Percentiles rank a stretch among this genome's conserved stretches.
Conservation (phyloP, 345 rosid species). For the Odontarrhena argentea region DNA sequence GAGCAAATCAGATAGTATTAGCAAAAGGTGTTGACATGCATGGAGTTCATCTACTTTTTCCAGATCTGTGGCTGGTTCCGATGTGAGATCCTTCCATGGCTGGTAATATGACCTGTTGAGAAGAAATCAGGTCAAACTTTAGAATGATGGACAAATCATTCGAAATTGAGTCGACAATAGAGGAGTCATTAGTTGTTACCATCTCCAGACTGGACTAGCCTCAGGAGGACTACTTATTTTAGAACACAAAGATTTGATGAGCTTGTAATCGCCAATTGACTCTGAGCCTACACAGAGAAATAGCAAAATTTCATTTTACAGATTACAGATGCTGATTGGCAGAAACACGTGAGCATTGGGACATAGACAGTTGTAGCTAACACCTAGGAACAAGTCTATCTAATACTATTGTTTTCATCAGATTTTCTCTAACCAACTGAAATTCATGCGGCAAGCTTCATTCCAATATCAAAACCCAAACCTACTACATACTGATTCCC, state of each 20-base stretch:
- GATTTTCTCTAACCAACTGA: conserved; percentile 4
- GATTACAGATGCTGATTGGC: conserved; percentile 15
- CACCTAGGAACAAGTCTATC: conserved; percentile 13
- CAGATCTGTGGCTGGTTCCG: conserved; percentile 43
- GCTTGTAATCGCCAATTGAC: conserved; percentile 23
- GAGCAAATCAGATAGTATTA: conserved; percentile 48
- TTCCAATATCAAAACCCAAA: conserved; percentile 13
- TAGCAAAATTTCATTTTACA: not conserved
- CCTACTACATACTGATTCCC: not conserved
- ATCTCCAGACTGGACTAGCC: conserved; percentile 79
- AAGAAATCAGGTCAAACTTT: conserved; percentile 3
- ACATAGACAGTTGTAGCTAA: conserved; percentile 17
- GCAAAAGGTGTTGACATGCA: conserved; percentile 61
- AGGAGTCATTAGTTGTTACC: conserved; percentile 48
- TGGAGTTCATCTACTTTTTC: conserved; percentile 62
- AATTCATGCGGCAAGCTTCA: conserved; percentile 13
- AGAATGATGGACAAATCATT: conserved; percentile 18
- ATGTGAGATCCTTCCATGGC: conserved; percentile 62
- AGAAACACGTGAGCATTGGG: conserved; percentile 15
- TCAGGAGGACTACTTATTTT: conserved; percentile 67
- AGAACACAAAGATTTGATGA: conserved; percentile 44
- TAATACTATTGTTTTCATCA: conserved; percentile 26
- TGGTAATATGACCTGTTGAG: conserved; percentile 68
- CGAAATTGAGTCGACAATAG: conserved; percentile 14
- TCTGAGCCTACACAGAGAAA: conserved; percentile 41